Conservation (phyloP, 2,329 filamentous ascomycete genomes). For the Metarhizium anisopliae region DNA sequence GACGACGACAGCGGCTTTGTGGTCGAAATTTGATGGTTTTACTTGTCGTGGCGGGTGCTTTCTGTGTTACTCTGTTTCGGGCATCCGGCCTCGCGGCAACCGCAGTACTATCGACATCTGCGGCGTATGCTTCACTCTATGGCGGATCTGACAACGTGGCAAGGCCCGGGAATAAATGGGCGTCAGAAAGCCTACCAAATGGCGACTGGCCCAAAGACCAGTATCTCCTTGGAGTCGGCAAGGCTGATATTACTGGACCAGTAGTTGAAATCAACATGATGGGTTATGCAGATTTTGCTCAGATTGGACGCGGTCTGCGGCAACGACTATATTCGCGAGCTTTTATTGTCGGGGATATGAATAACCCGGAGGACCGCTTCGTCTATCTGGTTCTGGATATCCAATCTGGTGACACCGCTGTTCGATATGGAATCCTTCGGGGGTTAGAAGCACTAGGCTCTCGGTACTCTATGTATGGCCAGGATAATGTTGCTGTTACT, state of each 20-base stretch:
- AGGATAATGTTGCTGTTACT: conserved; percentile 77
- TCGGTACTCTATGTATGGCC: conserved; percentile 61
- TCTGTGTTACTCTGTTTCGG: conserved; percentile 9
- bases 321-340: conserved; percentile 80
- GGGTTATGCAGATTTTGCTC: conserved; percentile 73
- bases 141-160: conserved; percentile 1
- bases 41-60: conserved; percentile 8
- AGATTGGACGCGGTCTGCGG: conserved; percentile 73
- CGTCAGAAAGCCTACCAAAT: conserved; percentile 6
- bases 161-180: conserved; percentile 8
- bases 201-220: conserved; percentile 9
- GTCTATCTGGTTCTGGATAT: conserved; percentile 84
- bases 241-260: conserved; percentile 53
- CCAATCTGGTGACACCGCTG: conserved; percentile 75
- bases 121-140: conserved; percentile 4
- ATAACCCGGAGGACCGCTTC: conserved; percentile 60
- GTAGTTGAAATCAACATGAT: conserved; percentile 86
- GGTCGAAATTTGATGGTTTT: conserved; percentile 7
- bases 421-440: conserved; percentile 73
- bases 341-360: conserved; percentile 70
- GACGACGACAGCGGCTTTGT: conserved; percentile 1
- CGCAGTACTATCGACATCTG: conserved; percentile 9
- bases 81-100: conserved; percentile 9
- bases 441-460: conserved; percentile 58
- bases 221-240: conserved; percentile 44